A percentile compares a stretch with the other conserved stretches of the same genome.
phyloP scores from a whole-genome alignment of 176 grass and related monocot genomes.

The Aegilops umbellulata region DNA sequence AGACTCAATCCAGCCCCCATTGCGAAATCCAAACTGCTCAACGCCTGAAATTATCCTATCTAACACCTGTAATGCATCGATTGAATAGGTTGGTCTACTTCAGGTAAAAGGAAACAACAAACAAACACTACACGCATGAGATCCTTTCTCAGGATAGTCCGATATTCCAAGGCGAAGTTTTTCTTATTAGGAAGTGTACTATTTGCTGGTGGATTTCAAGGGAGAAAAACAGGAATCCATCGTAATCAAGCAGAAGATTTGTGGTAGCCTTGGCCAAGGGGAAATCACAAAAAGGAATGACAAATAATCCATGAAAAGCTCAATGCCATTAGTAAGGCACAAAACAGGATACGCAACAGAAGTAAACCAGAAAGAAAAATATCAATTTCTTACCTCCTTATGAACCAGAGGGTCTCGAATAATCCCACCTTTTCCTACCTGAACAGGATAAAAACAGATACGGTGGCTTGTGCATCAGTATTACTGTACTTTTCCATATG shows the following conservation, averaged over 20 bases:
- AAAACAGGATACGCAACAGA: neutral
- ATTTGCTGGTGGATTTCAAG: neutral
- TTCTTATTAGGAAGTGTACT: neutral
- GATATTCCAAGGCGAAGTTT: neutral
- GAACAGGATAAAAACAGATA: conserved; percentile 13
- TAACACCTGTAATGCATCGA: conserved; percentile 50
- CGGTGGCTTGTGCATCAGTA: neutral
- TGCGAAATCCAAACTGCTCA: conserved; percentile 77
- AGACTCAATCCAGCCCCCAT: conserved; percentile 84
- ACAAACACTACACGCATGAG: neutral
- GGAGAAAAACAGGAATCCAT: neutral
- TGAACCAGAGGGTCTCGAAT: conserved; percentile 88
- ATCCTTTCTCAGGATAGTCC: neutral
- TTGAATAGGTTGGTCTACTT: neutral
- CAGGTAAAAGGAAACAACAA: neutral
- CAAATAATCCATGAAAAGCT: neutral
- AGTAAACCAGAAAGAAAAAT: neutral
- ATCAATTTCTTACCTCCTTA: conserved; percentile 63
- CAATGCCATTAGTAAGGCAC: neutral
- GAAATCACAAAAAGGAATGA: neutral
- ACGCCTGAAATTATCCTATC: conserved; percentile 90
- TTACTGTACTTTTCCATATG: neutral
- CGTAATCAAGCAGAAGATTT: neutral
- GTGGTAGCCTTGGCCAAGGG: neutral
- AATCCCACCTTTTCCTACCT: conserved; percentile 93